phyloP scores from a whole-genome alignment of 2,329 filamentous ascomycete species.

The Colletotrichum higginsianum region DNA sequence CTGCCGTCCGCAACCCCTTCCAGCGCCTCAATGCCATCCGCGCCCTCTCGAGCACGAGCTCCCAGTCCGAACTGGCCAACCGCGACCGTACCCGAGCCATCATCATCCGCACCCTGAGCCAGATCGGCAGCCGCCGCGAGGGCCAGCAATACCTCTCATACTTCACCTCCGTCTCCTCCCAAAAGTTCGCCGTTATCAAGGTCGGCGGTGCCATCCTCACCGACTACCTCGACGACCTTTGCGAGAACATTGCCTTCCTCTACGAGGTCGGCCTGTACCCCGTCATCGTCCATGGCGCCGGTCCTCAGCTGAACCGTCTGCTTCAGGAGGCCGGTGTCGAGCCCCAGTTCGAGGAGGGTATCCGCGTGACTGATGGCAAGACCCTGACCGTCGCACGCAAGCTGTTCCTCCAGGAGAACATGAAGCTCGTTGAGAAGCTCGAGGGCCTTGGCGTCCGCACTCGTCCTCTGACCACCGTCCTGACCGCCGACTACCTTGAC shows the following conservation, averaged over 20 bases:
- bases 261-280: constrained; percentile 96
- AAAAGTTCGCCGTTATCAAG: constrained; percentile 99
- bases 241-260: constrained; percentile 89
- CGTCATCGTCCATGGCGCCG: constrained; percentile 94
- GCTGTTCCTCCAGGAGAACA: constrained; percentile 95
- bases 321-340: constrained; percentile 92
- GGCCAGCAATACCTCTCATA: constrained; percentile 98
- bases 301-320: constrained; percentile 93
- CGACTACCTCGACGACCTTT: constrained; percentile 93
- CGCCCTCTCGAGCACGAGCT: constrained; percentile 51
- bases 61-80: constrained; percentile 51
- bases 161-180: constrained; percentile 95
- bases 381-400: constrained; percentile 91
- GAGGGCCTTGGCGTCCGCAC: constrained; percentile 92
- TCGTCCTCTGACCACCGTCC: constrained; percentile 91
- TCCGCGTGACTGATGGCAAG: constrained; percentile 95
- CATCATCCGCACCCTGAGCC: constrained; percentile 91
- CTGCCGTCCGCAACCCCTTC: constrained; percentile 46
- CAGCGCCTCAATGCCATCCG: constrained; percentile 46
- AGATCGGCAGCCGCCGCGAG: constrained; percentile 95
- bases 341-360: constrained; percentile 96
- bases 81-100: constrained; percentile 81
- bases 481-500: constrained; percentile 94
- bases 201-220: constrained; percentile 96
- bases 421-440: constrained; percentile 90